Percentiles rank a stretch among this genome's conserved stretches.
These are phyloP conservation scores for Lentinula sp. DNA, from an alignment of 768 basidiomycete genomes.

Conservation along the genomic window DNA sequence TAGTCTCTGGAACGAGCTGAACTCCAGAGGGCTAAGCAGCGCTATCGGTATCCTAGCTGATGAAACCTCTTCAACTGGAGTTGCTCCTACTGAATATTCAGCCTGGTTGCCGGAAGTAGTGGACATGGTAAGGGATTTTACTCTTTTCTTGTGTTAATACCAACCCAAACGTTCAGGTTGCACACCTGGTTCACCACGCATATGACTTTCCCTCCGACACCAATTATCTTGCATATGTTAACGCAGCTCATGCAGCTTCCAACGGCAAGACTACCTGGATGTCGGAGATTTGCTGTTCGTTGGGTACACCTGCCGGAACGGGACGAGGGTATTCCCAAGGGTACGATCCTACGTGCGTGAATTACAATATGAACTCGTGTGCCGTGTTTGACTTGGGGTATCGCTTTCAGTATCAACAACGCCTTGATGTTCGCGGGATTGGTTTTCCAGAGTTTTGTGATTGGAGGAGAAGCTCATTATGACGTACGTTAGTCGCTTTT, in stretches of 20 bases:
- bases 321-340: conserved; percentile 27
- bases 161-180: conserved; percentile 18
- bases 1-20: conserved; percentile 26
- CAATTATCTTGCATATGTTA: conserved; percentile 24
- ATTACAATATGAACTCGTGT: not conserved
- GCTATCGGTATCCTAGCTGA: conserved; percentile 34
- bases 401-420: conserved; percentile 24
- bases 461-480: conserved; percentile 29
- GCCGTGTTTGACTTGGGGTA: not conserved
- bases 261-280: conserved; percentile 31
- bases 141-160: not conserved
- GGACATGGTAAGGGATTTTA: conserved; percentile 16
- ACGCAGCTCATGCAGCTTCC: conserved; percentile 17
- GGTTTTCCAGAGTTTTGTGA: conserved; percentile 31
- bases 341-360: conserved; percentile 28
- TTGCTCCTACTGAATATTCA: conserved; percentile 24
- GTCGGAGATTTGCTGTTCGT: conserved; percentile 32
- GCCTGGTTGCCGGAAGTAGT: conserved; percentile 28
- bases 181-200: conserved; percentile 36
- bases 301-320: conserved; percentile 26
- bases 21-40: conserved; percentile 19
- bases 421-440: conserved; percentile 31
- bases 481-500: conserved; percentile 20
- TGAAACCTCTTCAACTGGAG: conserved; percentile 28
- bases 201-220: conserved; percentile 38